Conservation (phyloP, 2,329 filamentous ascomycete genomes). For the Exophiala mesophila region DNA sequence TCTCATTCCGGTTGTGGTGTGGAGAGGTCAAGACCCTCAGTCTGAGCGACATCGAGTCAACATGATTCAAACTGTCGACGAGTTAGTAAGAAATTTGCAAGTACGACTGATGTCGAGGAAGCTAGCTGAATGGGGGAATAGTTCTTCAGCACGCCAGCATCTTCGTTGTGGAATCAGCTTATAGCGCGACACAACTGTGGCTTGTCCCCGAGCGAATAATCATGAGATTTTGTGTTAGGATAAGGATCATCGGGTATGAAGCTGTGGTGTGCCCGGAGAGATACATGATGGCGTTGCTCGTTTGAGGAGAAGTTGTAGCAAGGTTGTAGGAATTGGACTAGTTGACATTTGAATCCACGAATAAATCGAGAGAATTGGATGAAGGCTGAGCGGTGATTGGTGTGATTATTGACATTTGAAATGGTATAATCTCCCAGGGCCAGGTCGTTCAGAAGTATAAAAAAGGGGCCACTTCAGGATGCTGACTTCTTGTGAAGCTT, state of each 20-base stretch:
- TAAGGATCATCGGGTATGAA: not conserved
- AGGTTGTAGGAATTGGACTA: not conserved
- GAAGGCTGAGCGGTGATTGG: slow-evolving; percentile 5
- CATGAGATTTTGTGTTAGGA: not conserved
- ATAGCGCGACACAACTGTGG: too few species aligned
- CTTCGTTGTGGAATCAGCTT: too few species aligned
- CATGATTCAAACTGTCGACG: too few species aligned
- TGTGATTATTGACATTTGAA: slow-evolving; percentile 12
- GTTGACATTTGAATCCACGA: slow-evolving; percentile 10
- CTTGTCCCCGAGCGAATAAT: too few species aligned
- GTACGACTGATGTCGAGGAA: too few species aligned
- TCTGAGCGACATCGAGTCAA: too few species aligned
- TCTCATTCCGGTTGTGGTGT: too few species aligned
- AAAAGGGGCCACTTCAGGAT: slow-evolving; percentile 1
- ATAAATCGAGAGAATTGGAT: slow-evolving; percentile 1
- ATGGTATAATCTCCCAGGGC: slow-evolving; percentile 6
- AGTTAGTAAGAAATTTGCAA: too few species aligned
- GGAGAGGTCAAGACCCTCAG: too few species aligned
- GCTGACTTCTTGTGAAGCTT: too few species aligned
- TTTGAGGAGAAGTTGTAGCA: slow-evolving; percentile 1
- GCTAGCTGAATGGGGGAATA: too few species aligned
- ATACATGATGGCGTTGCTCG: not conserved
- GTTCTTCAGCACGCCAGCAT: too few species aligned
- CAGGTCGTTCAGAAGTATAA: slow-evolving; percentile 4
- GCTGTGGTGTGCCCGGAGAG: not conserved